Percentiles rank a stretch among this genome's conserved stretches.
Evolutionary conservation across 176 grass and related monocot genomes (phyloP).

Genomic region (Raddia distichophylla): DNA sequence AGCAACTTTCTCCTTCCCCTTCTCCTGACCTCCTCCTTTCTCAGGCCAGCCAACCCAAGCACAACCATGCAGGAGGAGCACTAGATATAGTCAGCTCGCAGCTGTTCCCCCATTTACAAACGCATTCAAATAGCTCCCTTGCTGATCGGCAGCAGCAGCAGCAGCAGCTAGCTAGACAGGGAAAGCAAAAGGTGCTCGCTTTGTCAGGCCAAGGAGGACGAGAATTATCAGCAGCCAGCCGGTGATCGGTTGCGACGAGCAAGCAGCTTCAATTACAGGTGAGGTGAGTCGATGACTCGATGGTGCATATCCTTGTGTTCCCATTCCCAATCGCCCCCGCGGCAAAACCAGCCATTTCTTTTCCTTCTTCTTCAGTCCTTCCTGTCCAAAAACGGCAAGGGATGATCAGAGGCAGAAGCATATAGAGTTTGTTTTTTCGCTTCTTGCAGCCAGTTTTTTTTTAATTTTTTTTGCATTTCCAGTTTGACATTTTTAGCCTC

Average conservation of each 20-base stretch:
- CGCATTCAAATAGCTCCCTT: conserved; percentile 13
- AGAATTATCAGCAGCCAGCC: background rate
- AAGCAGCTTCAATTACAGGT: conserved; percentile 21
- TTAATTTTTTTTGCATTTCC: background rate
- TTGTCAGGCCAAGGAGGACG: background rate
- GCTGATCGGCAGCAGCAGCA: conserved; percentile 32
- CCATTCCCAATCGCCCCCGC: background rate
- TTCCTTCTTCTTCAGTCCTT: background rate
- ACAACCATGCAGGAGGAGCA: conserved; percentile 36
- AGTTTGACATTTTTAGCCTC: conserved; percentile 28
- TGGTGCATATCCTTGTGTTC: conserved; percentile 1
- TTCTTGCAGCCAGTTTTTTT: background rate
- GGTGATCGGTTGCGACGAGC: conserved; percentile 2
- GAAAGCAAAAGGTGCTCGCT: background rate
- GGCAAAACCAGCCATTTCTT: background rate
- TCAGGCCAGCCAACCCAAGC: background rate
- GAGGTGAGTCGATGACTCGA: conserved; percentile 30
- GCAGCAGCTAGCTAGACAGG: background rate
- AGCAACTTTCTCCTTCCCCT: conserved; percentile 17
- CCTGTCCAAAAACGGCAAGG: background rate
- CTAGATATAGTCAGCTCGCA: conserved; percentile 32
- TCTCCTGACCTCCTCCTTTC: background rate
- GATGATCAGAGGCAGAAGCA: background rate
- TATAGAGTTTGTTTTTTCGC: background rate
- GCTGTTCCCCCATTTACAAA: conserved; percentile 39